Percentiles rank a stretch among this genome's conserved stretches.
Conservation (phyloP, 352 stramenopile species). For the Blastocystis sp. region DNA sequence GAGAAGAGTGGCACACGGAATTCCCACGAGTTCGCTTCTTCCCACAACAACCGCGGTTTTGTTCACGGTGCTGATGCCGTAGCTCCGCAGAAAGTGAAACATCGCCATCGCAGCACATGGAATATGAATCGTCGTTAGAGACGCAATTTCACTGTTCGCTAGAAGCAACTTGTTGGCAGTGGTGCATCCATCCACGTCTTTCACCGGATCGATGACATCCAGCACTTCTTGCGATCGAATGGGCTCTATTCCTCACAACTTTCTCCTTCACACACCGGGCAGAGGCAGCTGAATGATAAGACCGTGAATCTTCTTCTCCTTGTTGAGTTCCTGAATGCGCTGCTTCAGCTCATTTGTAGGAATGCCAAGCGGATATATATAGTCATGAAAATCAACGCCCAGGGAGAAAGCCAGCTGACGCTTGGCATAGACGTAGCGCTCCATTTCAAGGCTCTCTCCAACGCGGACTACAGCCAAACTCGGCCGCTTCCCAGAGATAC, state of each 20-base stretch:
- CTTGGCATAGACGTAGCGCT: conserved; percentile 37
- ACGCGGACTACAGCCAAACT: neutral
- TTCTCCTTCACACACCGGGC: neutral
- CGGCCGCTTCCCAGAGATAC: neutral
- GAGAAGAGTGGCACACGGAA: neutral
- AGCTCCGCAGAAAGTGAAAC: conserved; percentile 14
- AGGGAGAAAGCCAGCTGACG: neutral
- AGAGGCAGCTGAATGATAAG: conserved; percentile 19
- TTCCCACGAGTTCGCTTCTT: neutral
- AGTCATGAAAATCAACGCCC: conserved; percentile 13
- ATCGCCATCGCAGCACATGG: conserved; percentile 17
- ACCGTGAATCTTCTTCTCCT: neutral
- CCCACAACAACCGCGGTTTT: neutral
- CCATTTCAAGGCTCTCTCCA: conserved; percentile 14
- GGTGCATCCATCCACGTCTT: conserved; percentile 25
- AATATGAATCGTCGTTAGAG: neutral
- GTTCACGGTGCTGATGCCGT: neutral
- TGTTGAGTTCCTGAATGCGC: conserved; percentile 8
- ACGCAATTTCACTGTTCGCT: neutral
- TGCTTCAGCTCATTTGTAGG: neutral
- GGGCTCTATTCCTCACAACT: neutral
- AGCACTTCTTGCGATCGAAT: neutral
- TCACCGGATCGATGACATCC: neutral
- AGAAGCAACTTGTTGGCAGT: neutral
- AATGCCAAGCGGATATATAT: neutral